Conservation (phyloP, 1,139 yeast species). For the Geotrichum klebahnii region DNA sequence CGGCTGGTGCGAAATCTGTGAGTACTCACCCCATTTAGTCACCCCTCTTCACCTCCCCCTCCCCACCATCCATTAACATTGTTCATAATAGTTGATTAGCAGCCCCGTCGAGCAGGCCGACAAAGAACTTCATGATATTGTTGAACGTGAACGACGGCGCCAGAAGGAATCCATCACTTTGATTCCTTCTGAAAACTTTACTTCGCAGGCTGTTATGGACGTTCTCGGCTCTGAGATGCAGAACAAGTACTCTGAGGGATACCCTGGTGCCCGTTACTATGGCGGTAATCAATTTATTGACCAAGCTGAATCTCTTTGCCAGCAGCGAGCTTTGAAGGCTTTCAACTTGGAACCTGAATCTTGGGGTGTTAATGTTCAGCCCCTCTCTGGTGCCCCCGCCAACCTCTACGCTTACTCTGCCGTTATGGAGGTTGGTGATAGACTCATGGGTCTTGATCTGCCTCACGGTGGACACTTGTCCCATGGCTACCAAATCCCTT, state of each 20-base stretch:
- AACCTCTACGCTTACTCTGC: constrained; percentile 91
- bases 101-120: constrained; percentile 35
- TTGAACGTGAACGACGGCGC: constrained; percentile 69
- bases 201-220: constrained; percentile 91
- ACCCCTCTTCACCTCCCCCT: no score
- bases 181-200: constrained; percentile 92
- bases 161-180: constrained; percentile 86
- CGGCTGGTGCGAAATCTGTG: constrained; percentile 13
- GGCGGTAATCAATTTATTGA: constrained; percentile 96
- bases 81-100: constrained; percentile 17
- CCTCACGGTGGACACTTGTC: constrained; percentile 98
- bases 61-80: background rate
- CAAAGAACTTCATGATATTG: constrained; percentile 68
- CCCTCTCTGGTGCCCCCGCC: constrained; percentile 94
- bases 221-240: constrained; percentile 94
- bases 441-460: constrained; percentile 92
- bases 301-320: constrained; percentile 83
- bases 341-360: constrained; percentile 67
- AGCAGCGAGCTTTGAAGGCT: constrained; percentile 84
- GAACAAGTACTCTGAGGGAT: constrained; percentile 97
- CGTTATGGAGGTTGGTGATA: constrained; percentile 83
- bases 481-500: constrained; percentile 89
- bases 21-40: background rate
- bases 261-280: constrained; percentile 95
- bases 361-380: constrained; percentile 97